A percentile compares a stretch with the other conserved stretches of the same genome.
Evolutionary conservation across 345 rosid species (phyloP).

Genomic region (Eucalyptus caleyi): DNA sequence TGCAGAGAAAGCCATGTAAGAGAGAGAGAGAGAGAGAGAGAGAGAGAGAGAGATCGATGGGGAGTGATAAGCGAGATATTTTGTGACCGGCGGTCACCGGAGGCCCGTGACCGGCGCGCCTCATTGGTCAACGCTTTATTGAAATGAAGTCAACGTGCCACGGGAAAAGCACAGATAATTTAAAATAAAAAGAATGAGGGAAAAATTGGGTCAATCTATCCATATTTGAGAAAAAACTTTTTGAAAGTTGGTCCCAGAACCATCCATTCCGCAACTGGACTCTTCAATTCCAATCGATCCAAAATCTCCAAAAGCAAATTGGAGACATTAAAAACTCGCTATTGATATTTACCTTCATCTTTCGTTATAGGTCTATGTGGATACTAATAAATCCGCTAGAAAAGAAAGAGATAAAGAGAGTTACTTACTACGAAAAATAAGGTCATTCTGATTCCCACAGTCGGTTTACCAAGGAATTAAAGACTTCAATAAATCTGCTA

Average conservation of each 20-base stretch:
- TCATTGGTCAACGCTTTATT: neutral
- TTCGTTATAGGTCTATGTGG: too few relatives aligned
- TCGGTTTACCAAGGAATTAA: accelerated
- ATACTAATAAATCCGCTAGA: accelerated
- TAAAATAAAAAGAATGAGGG: neutral
- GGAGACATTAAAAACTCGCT: too few relatives aligned
- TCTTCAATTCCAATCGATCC: neutral
- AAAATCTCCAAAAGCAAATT: neutral
- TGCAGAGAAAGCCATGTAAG: neutral
- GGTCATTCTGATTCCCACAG: accelerated
- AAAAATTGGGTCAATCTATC: neutral
- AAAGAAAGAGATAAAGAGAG: too few relatives aligned
- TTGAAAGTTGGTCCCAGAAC: accelerated
- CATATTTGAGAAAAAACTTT: neutral
- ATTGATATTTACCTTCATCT: too few relatives aligned
- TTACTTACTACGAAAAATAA: too few relatives aligned
- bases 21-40: too few relatives aligned
- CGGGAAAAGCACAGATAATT: neutral
- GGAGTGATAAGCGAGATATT: neutral
- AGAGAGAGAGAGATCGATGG: neutral
- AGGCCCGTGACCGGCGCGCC: neutral
- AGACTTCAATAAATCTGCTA: accelerated
- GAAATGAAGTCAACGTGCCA: neutral
- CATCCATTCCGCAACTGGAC: neutral
- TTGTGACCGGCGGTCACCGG: neutral